Evolutionary conservation across 768 basidiomycete genomes (phyloP), one percentile per base, ranked within the genome.

Genomic region (Sarcomyxa edulis): DNA sequence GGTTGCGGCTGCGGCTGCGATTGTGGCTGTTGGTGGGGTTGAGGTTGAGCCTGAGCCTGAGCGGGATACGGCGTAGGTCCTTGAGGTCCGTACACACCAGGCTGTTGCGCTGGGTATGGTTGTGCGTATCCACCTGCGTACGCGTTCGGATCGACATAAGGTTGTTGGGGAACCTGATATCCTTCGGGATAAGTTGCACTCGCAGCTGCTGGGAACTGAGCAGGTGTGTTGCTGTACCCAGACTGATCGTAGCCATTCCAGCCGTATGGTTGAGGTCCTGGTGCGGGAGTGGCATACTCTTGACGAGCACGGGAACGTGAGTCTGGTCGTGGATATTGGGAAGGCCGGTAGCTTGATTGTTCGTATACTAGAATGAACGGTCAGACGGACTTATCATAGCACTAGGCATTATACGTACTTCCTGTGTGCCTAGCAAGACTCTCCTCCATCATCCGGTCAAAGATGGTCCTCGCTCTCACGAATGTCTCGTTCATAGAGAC

Each of bases 401-500:
- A n/a, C n/a, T n/a, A n/a, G n/a, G n/a, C n/a, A n/a, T n/a, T n/a
- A 37, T 5, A 58, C 68, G 35, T 54, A 83, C 82, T 67, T 33
- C 74, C 81, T 8, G 76, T 70, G 50, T 89, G 83, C 42, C 83
- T 68, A 4, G 86, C 81, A 21, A 92, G 64, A 50, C 84, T 87
- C 45, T 92, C 90, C 54, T 92, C 89, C 80, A 94, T 90, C 84
- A 96, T 88, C 22, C 82, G 67, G 54, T 96, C 93, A 51, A 94
- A 98, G 39, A 94, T 89, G 11, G 81, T 78, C 32, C 89, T 73
- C 4, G 93, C 94, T 29, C 84, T 79, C 20, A 93, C 74, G 51
- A 98, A 96, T 12, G 81, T 91, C 60, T 94, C 90, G 57, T 93
- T 93, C 87, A 97, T 94, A 2, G 84, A 81, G 5, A 93, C 84